These are phyloP conservation scores for Canavalia gladiata DNA, from an alignment of 306 rosid species.

Conservation along the genomic window DNA sequence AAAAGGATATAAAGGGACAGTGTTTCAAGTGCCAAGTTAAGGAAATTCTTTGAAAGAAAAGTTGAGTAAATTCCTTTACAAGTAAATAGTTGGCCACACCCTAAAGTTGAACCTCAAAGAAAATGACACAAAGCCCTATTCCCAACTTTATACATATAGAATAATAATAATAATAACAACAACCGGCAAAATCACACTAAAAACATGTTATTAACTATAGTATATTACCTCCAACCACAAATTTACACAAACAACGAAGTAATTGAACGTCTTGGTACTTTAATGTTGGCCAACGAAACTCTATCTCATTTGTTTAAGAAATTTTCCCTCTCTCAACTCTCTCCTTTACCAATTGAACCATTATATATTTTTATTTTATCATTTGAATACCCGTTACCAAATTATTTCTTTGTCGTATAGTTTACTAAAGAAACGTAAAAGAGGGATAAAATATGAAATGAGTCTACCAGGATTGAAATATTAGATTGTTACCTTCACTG, in stretches of 20 bases:
- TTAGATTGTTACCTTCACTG: not conserved
- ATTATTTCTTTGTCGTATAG: not conserved
- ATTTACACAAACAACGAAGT: conserved; percentile 22
- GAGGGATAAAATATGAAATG: not conserved
- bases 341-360: conserved; percentile 9
- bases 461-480: conserved; percentile 10
- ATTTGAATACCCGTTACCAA: not conserved
- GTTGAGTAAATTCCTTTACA: not conserved
- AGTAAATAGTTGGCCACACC: conserved; percentile 20
- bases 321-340: not conserved
- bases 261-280: conserved; percentile 1
- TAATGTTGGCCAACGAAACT: not conserved
- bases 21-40: not conserved
- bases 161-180: not conserved
- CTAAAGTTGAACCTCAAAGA: conserved; percentile 30
- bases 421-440: conserved; percentile 4
- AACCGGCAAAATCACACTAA: not conserved
- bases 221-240: conserved; percentile 4
- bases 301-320: not conserved
- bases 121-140: conserved; percentile 35
- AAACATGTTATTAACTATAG: conserved; percentile 5
- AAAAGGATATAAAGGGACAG: not conserved
- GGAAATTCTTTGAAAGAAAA: not conserved
- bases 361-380: conserved; percentile 1
- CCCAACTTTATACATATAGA: not conserved